Evolutionary conservation across 2,329 filamentous ascomycete genomes (phyloP), one percentile per base, ranked within the genome.

Genomic region (Penicillium sp.): DNA sequence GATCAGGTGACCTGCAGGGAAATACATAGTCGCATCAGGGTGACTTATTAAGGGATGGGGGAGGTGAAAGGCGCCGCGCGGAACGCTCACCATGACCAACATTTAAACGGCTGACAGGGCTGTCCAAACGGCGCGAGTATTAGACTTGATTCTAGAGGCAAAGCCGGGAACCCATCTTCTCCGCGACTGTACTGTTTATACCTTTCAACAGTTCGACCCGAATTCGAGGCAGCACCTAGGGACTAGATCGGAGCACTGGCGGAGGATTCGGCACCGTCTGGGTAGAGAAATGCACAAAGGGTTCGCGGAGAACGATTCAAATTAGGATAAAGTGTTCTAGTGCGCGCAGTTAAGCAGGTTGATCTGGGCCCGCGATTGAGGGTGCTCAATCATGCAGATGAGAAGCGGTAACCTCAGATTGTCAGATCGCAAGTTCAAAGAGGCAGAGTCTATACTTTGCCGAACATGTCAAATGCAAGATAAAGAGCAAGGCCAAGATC

Each of bases 261-360:
- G 48, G 48, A 11, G 26, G 26, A 1, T 51, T 19, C 7, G 48
- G 48, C 10, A 51, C 28, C 6, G 48, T 51, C 30, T 51, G 48
- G 48, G 28, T 51, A 22, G 48, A 51, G 28, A 51, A 2, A 25
- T 35, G 28, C 22, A 51, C 48, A 4, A 16, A 35, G 16, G 25
- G 46, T 10, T 25, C 19, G 8, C 19, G 19, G 22, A 5, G 30
- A 33, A 4, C 30, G 8, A 33, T 25, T 14, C 28, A 6, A 7
- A 22, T 22, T 22, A 22, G 19, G 19, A 1, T 22, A 22, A 22
- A 14, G 2, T 19, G 28, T 11, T n/a, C 14, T 28, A 19, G 28
- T 35, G 1, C 55, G 55, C 37, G 59, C 55, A 26, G 55, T 61
- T 2, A 61, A 61, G 49, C 55, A 58, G 49, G 58, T 61, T 43